phyloP scores from a whole-genome alignment of 139 green algal genomes.

The Limnomonas spitsbergensis region DNA sequence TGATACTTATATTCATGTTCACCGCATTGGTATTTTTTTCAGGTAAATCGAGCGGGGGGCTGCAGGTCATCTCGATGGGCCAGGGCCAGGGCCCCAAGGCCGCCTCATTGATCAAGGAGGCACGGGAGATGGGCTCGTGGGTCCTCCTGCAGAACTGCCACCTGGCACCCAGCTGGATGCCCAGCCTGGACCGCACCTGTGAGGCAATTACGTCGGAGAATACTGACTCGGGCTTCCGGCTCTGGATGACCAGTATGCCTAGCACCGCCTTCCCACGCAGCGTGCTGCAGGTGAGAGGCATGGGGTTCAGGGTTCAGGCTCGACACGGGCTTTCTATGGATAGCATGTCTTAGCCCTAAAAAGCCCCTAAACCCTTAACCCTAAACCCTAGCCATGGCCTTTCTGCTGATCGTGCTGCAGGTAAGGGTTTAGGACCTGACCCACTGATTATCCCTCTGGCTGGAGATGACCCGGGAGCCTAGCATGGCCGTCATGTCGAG shows the following conservation, averaged over 20 bases:
- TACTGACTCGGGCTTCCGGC: conserved; percentile 50
- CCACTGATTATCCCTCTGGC: too few species aligned
- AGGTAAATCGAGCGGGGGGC: neutral
- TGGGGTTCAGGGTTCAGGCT: neutral
- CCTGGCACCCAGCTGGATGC: conserved; percentile 73
- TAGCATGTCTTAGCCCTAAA: too few species aligned
- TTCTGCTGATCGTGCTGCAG: too few species aligned
- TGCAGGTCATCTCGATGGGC: conserved; percentile 62
- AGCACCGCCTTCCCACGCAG: conserved; percentile 42
- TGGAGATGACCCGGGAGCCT: too few species aligned
- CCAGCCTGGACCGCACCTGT: conserved; percentile 58
- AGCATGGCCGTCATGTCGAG: too few species aligned
- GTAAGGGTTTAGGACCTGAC: too few species aligned
- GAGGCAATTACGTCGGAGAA: conserved; percentile 53
- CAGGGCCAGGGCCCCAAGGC: conserved; percentile 83
- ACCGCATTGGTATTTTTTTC: too few species aligned
- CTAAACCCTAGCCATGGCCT: too few species aligned
- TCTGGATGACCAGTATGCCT: conserved; percentile 59
- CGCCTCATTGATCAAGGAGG: conserved; percentile 60
- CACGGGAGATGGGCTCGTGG: conserved; percentile 7
- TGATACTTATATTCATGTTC: too few species aligned
- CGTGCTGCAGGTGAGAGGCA: conserved; percentile 36
- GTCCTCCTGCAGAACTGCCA: conserved; percentile 73
- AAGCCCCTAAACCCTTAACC: too few species aligned
- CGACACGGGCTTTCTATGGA: too few species aligned